Evolutionary conservation across 2,329 filamentous ascomycete species (phyloP), one percentile per base, ranked within the genome.

Genomic region (Nigrograna mackinnonii): DNA sequence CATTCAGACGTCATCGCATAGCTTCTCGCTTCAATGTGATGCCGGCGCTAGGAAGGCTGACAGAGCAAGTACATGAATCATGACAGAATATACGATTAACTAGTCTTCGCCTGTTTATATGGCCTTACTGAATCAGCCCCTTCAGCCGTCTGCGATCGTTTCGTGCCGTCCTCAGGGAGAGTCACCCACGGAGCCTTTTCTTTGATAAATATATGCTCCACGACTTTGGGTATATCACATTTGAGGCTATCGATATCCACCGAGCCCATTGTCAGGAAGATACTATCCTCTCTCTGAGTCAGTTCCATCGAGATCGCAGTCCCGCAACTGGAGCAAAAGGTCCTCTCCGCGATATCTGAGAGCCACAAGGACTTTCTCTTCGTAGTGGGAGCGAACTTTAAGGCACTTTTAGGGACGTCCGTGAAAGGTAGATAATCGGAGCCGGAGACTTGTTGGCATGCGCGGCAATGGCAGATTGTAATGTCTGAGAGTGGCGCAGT

Each of bases 401-500:
- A 47, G 19, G 62, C 47, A 6, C 51, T 42, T 30, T 45, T 47
- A 1, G 66, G 57, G 30, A 78, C 69, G 6, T 62, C 45, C 6
- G 65, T 61, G 46, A 75, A 79, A 3, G 70, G 64, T 22, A 77
- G 59, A 43, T 67, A 79, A 2, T 69, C 69, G 3, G 68, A 71
- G 11, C 76, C 75, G 2, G 75, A 72, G 28, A 76, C 46, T 51
- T 73, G 72, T 43, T 75, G 74, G 47, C 77, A 80, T 28, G 69
- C 70, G n/a, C 56, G 59, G 51, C 77, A 79, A 53, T 78, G 68
- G 55, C 76, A 79, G 16, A 60, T 64, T 20, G 75, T 55, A 20
- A 75, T 55, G 18, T 56, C 45, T 11, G 50, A 56, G 1, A 74
- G 73, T 1, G 62, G 52, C 1, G 46, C 48, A 11, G 63, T 66